Evolutionary conservation across 768 basidiomycete species (phyloP).

Genomic region (Collybiopsis confluens): DNA sequence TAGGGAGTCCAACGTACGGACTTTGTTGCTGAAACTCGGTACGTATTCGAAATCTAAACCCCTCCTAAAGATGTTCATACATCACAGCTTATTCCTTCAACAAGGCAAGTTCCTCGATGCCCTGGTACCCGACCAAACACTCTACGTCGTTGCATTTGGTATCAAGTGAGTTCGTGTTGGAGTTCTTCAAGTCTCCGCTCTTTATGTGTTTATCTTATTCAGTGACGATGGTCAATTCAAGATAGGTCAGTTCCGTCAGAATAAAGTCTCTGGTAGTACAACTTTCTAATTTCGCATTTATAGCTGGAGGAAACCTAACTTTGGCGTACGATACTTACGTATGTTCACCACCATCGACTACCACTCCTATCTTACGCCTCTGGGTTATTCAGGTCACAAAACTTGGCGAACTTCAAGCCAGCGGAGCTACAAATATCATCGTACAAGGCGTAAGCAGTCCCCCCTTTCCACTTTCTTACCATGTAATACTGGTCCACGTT

Average conservation of each 20-base stretch:
- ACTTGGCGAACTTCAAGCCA: slow-evolving; percentile 24
- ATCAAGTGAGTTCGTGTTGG: slow-evolving; percentile 22
- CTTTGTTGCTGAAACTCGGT: slow-evolving; percentile 22
- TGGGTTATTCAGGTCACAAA: slow-evolving; percentile 13
- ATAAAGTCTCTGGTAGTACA: background rate
- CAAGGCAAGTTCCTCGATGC: slow-evolving; percentile 26
- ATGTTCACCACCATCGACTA: background rate
- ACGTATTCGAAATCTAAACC: no score
- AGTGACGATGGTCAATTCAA: slow-evolving; percentile 25
- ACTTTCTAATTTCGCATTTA: no score
- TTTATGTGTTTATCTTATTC: background rate
- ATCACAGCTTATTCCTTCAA: slow-evolving; percentile 20
- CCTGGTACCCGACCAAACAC: slow-evolving; percentile 21
- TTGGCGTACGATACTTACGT: slow-evolving; percentile 21
- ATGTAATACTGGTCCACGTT: background rate
- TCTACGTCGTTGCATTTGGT: slow-evolving; percentile 27
- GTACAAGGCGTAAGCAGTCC: slow-evolving; percentile 22
- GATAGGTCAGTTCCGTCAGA: slow-evolving; percentile 11
- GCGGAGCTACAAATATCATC: slow-evolving; percentile 24
- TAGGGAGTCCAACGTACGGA: slow-evolving; percentile 21
- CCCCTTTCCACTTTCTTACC: background rate
- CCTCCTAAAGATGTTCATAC: no score
- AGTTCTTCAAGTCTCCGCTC: background rate
- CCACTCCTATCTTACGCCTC: background rate
- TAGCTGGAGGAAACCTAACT: slow-evolving; percentile 22